Percentiles rank a stretch among this genome's conserved stretches.
These are phyloP conservation scores for Pseudogymnoascus sp. DNA, from an alignment of 2,329 filamentous ascomycete species.

Conservation along the genomic window DNA sequence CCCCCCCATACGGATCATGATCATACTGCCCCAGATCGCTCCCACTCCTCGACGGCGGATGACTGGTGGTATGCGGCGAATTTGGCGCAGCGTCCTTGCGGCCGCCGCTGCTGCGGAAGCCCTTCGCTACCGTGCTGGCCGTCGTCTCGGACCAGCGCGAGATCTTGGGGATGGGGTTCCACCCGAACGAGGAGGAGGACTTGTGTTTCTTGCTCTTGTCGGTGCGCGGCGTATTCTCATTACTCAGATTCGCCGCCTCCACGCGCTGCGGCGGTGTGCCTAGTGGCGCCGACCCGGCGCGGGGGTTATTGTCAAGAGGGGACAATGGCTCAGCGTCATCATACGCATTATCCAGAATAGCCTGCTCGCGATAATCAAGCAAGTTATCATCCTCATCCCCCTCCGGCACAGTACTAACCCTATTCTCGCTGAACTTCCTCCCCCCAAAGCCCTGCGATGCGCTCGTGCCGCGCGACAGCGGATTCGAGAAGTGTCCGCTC, in stretches of 20 bases:
- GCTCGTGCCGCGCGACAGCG: slow-evolving; percentile 40
- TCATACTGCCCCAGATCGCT: slow-evolving; percentile 67
- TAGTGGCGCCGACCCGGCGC: slow-evolving; percentile 46
- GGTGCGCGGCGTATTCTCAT: slow-evolving; percentile 65
- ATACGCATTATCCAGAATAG: slow-evolving; percentile 44
- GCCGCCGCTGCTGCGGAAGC: slow-evolving; percentile 59
- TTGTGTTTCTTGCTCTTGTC: slow-evolving; percentile 84
- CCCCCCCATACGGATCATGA: slow-evolving; percentile 51
- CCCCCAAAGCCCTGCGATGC: slow-evolving; percentile 27
- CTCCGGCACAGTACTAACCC: slow-evolving; percentile 85
- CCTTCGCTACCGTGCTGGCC: slow-evolving; percentile 73
- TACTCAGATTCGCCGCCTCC: slow-evolving; percentile 45
- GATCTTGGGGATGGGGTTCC: slow-evolving; percentile 84
- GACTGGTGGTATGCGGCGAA: background rate
- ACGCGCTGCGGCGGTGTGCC: slow-evolving; percentile 50
- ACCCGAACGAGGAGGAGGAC: slow-evolving; percentile 67
- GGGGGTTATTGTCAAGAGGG: slow-evolving; percentile 46
- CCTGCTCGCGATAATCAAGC: slow-evolving; percentile 37
- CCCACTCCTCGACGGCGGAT: slow-evolving; percentile 61
- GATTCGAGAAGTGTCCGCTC: slow-evolving; percentile 65
- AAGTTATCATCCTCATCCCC: slow-evolving; percentile 69
- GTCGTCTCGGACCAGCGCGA: slow-evolving; percentile 98
- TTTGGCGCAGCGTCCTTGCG: slow-evolving; percentile 24
- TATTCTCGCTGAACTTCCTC: slow-evolving; percentile 61
- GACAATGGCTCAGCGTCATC: slow-evolving; percentile 54